Evolutionary conservation across 1,284 basidiomycete species (phyloP), one percentile per base, ranked within the genome.

Genomic region (Inonotus hispidus): DNA sequence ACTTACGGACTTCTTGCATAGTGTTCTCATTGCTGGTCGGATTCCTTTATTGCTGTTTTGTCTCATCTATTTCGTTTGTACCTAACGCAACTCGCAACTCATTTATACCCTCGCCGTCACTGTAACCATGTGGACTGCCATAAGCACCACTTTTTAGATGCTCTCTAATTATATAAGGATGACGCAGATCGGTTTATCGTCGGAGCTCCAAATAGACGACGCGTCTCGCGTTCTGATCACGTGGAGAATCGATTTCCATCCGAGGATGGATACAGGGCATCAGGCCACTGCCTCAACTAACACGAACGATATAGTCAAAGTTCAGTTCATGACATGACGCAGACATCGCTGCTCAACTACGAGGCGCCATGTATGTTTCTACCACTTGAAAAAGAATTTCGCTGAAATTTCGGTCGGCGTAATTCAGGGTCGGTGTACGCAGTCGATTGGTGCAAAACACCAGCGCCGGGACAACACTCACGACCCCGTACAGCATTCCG

Each of bases 371-470:
- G 68, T 68, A 64, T 35, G 66, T 59, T 52, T 56, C 37, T n/a
- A 27, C n/a, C 35, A 16, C 55, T 35, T 11, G 38, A 16, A 19
- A 11, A 43, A 39, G 14, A 38, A 37, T 46, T 35, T 11, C 4
- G 41, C 41, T 43, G 41, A 43, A 16, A 21, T 43, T 43, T 4
- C n/a, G 41, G 1, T 16, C 16, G 21, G n/a, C 19, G 13, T n/a
- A 25, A 41, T 27, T 38, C 60, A 92, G 90, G 89, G 89, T 88
- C 90, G 61, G 85, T 92, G 43, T 87, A 90, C 69, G 85, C 88
- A 64, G 73, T 92, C 58, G 90, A 92, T 71, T 92, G 90, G 90
- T 92, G 89, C 76, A 92, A 91, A 71, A 82, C 88, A 8, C 77
- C 87, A 45, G 83, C 85, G 5, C 86, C 87, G 1, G 87, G 86